Conservation (phyloP, 2,329 filamentous ascomycete species). For the Sphaerulina musiva region DNA sequence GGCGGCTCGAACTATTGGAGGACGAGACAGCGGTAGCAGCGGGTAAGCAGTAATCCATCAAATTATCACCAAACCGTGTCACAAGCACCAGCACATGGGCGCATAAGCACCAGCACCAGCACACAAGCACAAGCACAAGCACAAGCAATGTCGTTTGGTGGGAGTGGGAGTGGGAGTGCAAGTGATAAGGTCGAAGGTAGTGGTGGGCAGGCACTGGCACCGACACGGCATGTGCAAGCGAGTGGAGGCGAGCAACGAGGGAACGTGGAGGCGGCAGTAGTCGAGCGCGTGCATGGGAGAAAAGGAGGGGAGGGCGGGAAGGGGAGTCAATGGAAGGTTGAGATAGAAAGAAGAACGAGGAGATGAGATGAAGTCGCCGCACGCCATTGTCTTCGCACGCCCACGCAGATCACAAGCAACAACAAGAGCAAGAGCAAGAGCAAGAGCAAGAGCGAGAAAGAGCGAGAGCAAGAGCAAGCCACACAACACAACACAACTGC, state of each 20-base stretch:
- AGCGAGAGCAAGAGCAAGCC: neutral
- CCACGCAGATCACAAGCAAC: neutral
- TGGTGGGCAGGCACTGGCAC: too few relatives aligned
- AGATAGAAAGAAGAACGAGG: neutral
- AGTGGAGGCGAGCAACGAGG: neutral
- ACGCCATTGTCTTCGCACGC: neutral
- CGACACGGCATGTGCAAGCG: neutral
- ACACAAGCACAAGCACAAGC: neutral
- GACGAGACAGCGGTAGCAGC: constrained; percentile 12
- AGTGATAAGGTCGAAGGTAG: neutral
- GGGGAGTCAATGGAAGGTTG: neutral
- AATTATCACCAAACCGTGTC: neutral
- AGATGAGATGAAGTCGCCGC: too few relatives aligned
- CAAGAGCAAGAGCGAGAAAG: neutral
- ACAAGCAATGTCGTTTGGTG: neutral
- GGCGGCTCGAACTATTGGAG: constrained; percentile 6
- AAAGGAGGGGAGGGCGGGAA: neutral
- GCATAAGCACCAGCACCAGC: neutral
- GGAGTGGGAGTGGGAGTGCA: neutral
- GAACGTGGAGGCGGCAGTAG: neutral
- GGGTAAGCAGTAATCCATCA: constrained; percentile 5
- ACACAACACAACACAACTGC: neutral
- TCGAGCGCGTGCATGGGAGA: too few relatives aligned
- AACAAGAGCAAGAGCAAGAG: neutral
- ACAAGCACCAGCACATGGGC: neutral